Evolutionary conservation across 2,329 filamentous ascomycete species (phyloP).

Genomic region (Cryphonectria nitschkei): DNA sequence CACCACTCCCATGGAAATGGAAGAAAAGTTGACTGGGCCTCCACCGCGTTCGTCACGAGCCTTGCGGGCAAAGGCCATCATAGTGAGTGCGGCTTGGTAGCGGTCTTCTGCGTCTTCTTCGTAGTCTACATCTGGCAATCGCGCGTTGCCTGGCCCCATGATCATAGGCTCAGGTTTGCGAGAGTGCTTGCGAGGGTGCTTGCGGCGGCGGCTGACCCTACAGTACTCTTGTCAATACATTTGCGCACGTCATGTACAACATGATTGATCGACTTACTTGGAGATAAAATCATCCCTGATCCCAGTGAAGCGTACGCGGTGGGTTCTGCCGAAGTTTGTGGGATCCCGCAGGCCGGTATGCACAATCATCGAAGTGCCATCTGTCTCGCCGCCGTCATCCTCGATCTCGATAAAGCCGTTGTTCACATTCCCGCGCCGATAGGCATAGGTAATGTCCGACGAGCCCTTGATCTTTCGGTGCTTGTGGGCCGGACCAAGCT

Average conservation of each 20-base stretch:
- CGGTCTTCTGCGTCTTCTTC: slow-evolving; percentile 8
- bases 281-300: slow-evolving; percentile 27
- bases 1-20: background rate
- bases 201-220: slow-evolving; percentile 3
- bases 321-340: slow-evolving; percentile 19
- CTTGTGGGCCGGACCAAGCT: slow-evolving; percentile 62
- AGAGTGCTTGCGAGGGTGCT: slow-evolving; percentile 2
- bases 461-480: slow-evolving; percentile 64
- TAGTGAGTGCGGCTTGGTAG: slow-evolving; percentile 17
- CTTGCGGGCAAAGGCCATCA: slow-evolving; percentile 11
- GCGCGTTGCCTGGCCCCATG: background rate
- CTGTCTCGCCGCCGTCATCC: slow-evolving; percentile 50
- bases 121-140: slow-evolving; percentile 1
- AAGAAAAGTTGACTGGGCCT: background rate
- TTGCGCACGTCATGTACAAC: too few relatives aligned
- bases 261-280: slow-evolving; percentile 14
- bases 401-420: slow-evolving; percentile 75
- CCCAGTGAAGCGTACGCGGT: slow-evolving; percentile 15
- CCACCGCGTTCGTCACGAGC: background rate
- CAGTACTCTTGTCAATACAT: background rate
- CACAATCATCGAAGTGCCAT: background rate
- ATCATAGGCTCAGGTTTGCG: background rate
- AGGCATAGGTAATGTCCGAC: slow-evolving; percentile 54
- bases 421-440: slow-evolving; percentile 68
- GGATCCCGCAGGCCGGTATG: slow-evolving; percentile 39